Percentiles rank a stretch among this genome's conserved stretches.
These are phyloP conservation scores for Phialemoniopsis sp. DNA, from an alignment of 2,329 filamentous ascomycete species.

Conservation along the genomic window DNA sequence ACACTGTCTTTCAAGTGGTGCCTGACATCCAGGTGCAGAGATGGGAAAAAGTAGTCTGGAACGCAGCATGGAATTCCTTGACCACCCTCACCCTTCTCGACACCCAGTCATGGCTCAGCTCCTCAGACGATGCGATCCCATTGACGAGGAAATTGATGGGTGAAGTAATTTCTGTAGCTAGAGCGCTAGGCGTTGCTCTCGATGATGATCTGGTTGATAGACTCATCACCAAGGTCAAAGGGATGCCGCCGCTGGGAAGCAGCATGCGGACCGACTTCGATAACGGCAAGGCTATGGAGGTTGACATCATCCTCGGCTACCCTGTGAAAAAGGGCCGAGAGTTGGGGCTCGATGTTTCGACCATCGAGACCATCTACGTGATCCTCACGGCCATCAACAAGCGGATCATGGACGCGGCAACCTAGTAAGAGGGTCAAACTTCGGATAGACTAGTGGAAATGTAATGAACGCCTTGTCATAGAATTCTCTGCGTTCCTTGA, in stretches of 20 bases:
- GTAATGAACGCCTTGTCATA: too few relatives aligned
- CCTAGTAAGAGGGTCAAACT: too few relatives aligned
- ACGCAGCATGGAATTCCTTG: conserved; percentile 58
- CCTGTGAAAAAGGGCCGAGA: conserved; percentile 50
- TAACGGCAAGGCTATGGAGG: conserved; percentile 52
- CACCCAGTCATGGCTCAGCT: conserved; percentile 46
- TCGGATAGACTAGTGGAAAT: too few relatives aligned
- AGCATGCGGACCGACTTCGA: conserved; percentile 58
- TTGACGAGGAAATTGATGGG: conserved; percentile 44
- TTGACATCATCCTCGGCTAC: conserved; percentile 60
- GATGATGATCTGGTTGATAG: conserved; percentile 39
- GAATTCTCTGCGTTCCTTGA: too few relatives aligned
- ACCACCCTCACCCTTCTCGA: conserved; percentile 51
- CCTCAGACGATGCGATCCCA: conserved; percentile 36
- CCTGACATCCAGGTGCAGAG: conserved; percentile 51
- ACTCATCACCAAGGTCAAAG: conserved; percentile 40
- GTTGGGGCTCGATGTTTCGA: conserved; percentile 49
- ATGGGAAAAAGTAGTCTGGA: conserved; percentile 59
- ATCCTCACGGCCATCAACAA: conserved; percentile 25
- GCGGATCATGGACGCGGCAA: conserved; percentile 6
- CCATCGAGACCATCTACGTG: conserved; percentile 35
- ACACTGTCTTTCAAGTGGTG: conserved; percentile 41
- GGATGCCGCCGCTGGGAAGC: conserved; percentile 35
- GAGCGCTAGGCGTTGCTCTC: conserved; percentile 44
- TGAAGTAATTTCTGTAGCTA: conserved; percentile 53